A percentile compares a stretch with the other conserved stretches of the same genome.
Evolutionary conservation across 495 filamentous ascomycete species (phyloP).

Genomic region (Choiromyces venosus): DNA sequence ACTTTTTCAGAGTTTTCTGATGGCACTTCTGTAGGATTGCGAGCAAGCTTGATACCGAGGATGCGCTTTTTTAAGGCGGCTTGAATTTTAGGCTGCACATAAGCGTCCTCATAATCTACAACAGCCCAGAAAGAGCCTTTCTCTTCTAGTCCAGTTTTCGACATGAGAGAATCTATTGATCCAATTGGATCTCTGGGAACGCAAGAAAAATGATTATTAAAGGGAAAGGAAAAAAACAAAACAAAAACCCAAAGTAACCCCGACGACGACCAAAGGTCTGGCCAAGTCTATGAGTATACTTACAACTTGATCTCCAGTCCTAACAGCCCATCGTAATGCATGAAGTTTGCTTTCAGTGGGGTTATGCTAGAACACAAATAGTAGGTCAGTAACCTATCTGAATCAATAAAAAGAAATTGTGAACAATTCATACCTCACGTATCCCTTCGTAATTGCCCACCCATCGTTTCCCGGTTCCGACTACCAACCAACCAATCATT

Average conservation of each 20-base stretch:
- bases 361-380: conserved; percentile 59
- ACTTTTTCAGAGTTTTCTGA: conserved; percentile 40
- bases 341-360: conserved; percentile 86
- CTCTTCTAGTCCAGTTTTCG: neutral
- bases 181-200: neutral
- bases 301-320: conserved; percentile 79
- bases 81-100: conserved; percentile 77
- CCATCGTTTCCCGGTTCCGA: conserved; percentile 83
- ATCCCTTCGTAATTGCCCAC: conserved; percentile 82
- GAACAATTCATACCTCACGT: conserved; percentile 64
- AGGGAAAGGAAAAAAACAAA: conserved; percentile 7
- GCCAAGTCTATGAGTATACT: conserved; percentile 52
- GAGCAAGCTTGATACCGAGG: conserved; percentile 40
- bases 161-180: neutral
- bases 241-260: neutral
- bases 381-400: neutral
- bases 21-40: conserved; percentile 4
- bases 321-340: conserved; percentile 61
- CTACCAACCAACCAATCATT: conserved; percentile 11
- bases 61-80: conserved; percentile 61
- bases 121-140: conserved; percentile 58
- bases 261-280: neutral
- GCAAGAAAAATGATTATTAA: conserved; percentile 4
- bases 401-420: neutral
- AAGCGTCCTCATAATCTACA: conserved; percentile 76